phyloP scores from a whole-genome alignment of 257 asterid species.

The Solanum rostratum region DNA sequence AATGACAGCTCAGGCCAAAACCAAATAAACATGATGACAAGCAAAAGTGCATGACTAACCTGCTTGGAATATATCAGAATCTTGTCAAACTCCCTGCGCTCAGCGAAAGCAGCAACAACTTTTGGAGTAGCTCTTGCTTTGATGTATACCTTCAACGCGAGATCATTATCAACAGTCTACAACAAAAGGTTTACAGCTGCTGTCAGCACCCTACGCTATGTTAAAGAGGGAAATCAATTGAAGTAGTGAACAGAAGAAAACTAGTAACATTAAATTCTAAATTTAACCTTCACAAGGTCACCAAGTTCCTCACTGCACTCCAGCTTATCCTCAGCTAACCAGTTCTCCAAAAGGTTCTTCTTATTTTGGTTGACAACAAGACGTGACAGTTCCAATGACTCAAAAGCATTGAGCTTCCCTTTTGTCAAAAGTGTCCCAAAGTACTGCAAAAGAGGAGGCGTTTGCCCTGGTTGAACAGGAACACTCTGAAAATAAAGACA shows the following conservation, averaged over 20 bases:
- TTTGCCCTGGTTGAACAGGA: slow-evolving; percentile 99
- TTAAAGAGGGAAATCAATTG: not conserved
- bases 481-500: slow-evolving; percentile 58
- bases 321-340: slow-evolving; percentile 98
- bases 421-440: slow-evolving; percentile 90
- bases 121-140: slow-evolving; percentile 99
- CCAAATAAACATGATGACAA: not conserved
- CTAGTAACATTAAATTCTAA: not conserved
- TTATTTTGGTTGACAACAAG: slow-evolving; percentile 96
- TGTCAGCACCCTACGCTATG: not conserved
- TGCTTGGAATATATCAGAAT: slow-evolving; percentile 95
- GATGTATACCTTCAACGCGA: slow-evolving; percentile 87
- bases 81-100: slow-evolving; percentile 97
- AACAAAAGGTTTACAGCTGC: slow-evolving; percentile 2
- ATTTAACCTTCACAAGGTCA: slow-evolving; percentile 89
- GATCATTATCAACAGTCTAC: slow-evolving; percentile 98
- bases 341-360: slow-evolving; percentile 91
- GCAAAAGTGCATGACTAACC: slow-evolving; percentile 27
- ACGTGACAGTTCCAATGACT: slow-evolving; percentile 93
- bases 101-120: slow-evolving; percentile 99
- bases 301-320: slow-evolving; percentile 99
- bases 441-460: slow-evolving; percentile 98
- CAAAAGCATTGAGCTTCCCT: slow-evolving; percentile 95
- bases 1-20: not conserved
- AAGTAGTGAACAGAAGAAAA: not conserved